phyloP scores from a whole-genome alignment of 2,329 filamentous ascomycete species.

The Aspergillus felis region DNA sequence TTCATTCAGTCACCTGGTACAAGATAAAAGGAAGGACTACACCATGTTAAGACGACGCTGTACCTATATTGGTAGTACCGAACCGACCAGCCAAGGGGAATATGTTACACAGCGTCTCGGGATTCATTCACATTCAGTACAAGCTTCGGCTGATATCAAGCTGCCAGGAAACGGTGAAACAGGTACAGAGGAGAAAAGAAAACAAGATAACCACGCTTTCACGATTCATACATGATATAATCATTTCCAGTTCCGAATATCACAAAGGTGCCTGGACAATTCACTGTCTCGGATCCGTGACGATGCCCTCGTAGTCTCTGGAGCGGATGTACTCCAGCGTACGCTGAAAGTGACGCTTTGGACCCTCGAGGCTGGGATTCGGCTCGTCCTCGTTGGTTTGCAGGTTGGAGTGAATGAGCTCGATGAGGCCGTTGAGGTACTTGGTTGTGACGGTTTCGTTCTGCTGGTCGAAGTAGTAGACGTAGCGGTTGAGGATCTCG shows the following conservation, averaged over 20 bases:
- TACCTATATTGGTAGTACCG: constrained; percentile 21
- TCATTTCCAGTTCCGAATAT: background rate
- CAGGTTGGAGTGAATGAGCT: constrained; percentile 95
- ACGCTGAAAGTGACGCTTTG: constrained; percentile 88
- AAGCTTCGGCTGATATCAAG: background rate
- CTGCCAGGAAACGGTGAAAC: background rate
- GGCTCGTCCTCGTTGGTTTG: constrained; percentile 66
- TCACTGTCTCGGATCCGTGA: constrained; percentile 59
- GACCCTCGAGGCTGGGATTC: constrained; percentile 77
- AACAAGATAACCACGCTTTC: constrained; percentile 11
- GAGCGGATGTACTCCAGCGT: constrained; percentile 91
- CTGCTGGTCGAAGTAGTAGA: constrained; percentile 99
- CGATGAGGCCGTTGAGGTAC: constrained; percentile 95
- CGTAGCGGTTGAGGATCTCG: constrained; percentile 95
- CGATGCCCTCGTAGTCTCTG: constrained; percentile 88
- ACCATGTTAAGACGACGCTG: constrained; percentile 20
- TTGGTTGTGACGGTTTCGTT: constrained; percentile 98
- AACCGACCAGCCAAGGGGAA: constrained; percentile 6
- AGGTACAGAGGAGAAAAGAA: constrained; percentile 6
- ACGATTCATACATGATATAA: constrained; percentile 4
- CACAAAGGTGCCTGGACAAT: background rate
- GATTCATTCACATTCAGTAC: background rate
- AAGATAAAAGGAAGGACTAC: constrained; percentile 17
- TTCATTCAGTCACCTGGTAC: background rate
- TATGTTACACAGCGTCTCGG: background rate